Base-by-base conservation (phyloP, 2,329 filamentous ascomycete genomes). In the Sphaerulina populicola region DNA sequence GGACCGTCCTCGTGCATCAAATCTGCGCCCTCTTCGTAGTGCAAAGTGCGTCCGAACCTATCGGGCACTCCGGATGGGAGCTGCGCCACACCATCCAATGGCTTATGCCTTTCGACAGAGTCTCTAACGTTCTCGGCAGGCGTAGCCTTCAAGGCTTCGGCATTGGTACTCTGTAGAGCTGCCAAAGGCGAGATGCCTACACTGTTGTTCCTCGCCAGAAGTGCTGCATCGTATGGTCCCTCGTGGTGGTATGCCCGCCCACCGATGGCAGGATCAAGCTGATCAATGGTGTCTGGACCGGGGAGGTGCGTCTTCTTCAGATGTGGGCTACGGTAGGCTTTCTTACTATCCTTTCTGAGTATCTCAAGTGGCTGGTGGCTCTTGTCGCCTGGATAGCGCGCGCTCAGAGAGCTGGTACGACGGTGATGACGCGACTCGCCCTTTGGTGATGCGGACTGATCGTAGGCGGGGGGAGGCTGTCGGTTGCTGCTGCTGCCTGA, bases 11-110 rank as follows among this genome's bases (percentile, higher is more conserved):
- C 87, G 44, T 83, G 77, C 84, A 90, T 89, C 65, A 95, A 74
- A 63, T 95, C 88, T 2, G 83, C 77, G n/a, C 89, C 89, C 63
- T 96, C 89, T 62, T 88, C 75, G 62, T 96, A 96, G 27, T 82
- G 59, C 74, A 94, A 87, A 9, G 77, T 72, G 47, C 81, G 77
- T 2, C 90, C 90, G 49, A 79, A 75, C 14, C 77, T 70, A 65
- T 94, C 89, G 1, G 70, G 69, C 60, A 77, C 70, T 18, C 90
- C 89, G 0, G 85, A 81, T 1, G 90, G 86, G n/a, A 93, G 78
- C 14, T 73, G 73, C 1, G 89, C 86, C 0, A 83, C 84, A 2
- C 89, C 90, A 63, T 94, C 86, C 0, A 96, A 73, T 0, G 91
- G 91, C 11, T 86, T 79, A 63, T 93, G 86, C 57, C 75, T 80